Evolutionary conservation across 345 rosid species (phyloP).

Genomic region (Psidium guajava): DNA sequence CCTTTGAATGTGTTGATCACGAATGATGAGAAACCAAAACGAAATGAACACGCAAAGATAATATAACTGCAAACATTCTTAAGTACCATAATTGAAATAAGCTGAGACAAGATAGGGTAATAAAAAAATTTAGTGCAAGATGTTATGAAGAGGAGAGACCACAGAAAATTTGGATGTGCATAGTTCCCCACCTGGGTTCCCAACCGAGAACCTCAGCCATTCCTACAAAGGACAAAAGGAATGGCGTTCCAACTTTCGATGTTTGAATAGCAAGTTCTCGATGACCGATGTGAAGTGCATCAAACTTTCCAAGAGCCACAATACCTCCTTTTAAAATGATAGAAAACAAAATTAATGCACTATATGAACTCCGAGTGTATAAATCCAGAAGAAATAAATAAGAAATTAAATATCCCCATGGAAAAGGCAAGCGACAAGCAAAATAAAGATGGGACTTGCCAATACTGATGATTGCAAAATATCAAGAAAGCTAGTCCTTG

Average conservation of each 20-base stretch:
- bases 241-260: constrained; percentile 74
- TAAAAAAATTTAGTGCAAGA: background rate
- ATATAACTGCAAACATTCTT: background rate
- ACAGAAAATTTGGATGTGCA: background rate
- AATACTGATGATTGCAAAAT: background rate
- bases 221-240: constrained; percentile 75
- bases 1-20: background rate
- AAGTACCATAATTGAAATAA: background rate
- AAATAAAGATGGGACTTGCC: background rate
- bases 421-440: background rate
- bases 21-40: background rate
- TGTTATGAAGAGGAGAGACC: background rate
- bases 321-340: constrained; percentile 52
- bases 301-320: constrained; percentile 95
- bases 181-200: constrained; percentile 64
- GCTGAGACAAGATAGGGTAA: background rate
- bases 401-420: background rate
- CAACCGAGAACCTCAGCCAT: constrained; percentile 92
- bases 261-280: constrained; percentile 93
- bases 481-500: background rate
- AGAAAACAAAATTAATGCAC: background rate
- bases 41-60: background rate
- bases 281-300: constrained; percentile 88
- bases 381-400: background rate
- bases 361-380: background rate